Conservation (phyloP, 2,329 filamentous ascomycete species). For the Peltaster fructicola region DNA sequence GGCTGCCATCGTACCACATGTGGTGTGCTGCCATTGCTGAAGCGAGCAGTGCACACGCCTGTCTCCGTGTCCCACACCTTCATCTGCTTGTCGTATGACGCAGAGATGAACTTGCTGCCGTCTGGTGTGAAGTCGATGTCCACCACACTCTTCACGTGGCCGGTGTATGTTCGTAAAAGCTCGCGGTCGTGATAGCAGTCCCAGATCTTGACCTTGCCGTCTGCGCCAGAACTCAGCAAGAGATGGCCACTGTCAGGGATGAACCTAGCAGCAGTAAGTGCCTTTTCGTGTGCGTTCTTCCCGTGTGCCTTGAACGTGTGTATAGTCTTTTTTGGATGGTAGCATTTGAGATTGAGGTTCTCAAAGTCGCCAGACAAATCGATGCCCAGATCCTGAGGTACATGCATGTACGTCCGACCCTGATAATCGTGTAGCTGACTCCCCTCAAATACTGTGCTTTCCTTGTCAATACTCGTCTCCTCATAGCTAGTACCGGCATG, state of each 20-base stretch:
- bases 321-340: conserved; percentile 82
- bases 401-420: conserved; percentile 92
- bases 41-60: conserved; percentile 70
- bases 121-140: conserved; percentile 73
- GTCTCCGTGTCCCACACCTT: conserved; percentile 98
- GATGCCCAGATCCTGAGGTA: conserved; percentile 77
- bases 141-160: conserved; percentile 77
- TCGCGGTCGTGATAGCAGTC: conserved; percentile 84
- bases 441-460: conserved; percentile 80
- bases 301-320: conserved; percentile 72
- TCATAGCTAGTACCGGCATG: conserved; percentile 36
- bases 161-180: conserved; percentile 75
- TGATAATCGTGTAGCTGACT: conserved; percentile 76
- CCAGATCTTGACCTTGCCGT: conserved; percentile 83
- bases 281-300: conserved; percentile 40
- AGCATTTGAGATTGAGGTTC: conserved; percentile 40
- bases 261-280: conserved; percentile 77
- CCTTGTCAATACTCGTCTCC: conserved; percentile 31
- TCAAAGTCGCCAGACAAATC: conserved; percentile 63
- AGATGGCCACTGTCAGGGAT: conserved; percentile 79
- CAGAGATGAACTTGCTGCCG: conserved; percentile 74
- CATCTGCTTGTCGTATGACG: conserved; percentile 87
- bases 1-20: conserved; percentile 93
- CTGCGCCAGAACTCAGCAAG: conserved; percentile 74
- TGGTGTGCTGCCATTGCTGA: conserved; percentile 85